Evolutionary conservation across 306 rosid species (phyloP).

Genomic region (Crotalaria pallida): DNA sequence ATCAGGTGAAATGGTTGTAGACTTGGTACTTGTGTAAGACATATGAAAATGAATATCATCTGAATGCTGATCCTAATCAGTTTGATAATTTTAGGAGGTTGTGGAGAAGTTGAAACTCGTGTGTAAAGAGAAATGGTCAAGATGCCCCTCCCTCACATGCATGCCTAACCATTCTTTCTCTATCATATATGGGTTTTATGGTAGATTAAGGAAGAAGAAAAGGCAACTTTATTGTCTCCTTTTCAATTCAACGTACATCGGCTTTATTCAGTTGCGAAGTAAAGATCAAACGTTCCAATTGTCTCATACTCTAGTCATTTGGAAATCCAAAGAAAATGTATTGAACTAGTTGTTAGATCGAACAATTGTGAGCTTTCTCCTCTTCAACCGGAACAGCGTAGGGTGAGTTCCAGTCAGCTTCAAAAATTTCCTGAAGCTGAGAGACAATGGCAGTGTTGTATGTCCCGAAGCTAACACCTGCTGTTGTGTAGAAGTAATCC

Average conservation of each 20-base stretch:
- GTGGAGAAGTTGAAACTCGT: too few species aligned
- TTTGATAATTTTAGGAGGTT: too few species aligned
- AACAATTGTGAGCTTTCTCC: conserved; percentile 28
- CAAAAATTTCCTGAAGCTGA: conserved; percentile 59
- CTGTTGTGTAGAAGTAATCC: conserved; percentile 86
- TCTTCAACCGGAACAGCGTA: conserved; percentile 57
- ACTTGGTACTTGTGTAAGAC: too few species aligned
- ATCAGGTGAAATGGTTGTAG: neutral
- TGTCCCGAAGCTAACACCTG: conserved; percentile 91
- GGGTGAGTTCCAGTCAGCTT: conserved; percentile 94
- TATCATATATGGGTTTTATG: too few species aligned
- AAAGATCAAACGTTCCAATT: neutral
- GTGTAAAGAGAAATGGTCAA: too few species aligned
- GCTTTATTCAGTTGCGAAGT: neutral
- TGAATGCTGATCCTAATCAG: too few species aligned
- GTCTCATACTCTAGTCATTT: neutral
- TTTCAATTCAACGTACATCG: neutral
- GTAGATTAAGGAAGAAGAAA: neutral
- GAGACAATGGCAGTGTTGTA: conserved; percentile 65
- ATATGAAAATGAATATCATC: too few species aligned
- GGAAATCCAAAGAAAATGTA: conserved; percentile 17
- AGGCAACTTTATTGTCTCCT: neutral
- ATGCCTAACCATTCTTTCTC: too few species aligned
- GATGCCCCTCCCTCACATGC: too few species aligned
- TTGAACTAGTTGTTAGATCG: conserved; percentile 28